Base-by-base conservation (phyloP, 331 rosid species). In the Prunus yedoensis region DNA sequence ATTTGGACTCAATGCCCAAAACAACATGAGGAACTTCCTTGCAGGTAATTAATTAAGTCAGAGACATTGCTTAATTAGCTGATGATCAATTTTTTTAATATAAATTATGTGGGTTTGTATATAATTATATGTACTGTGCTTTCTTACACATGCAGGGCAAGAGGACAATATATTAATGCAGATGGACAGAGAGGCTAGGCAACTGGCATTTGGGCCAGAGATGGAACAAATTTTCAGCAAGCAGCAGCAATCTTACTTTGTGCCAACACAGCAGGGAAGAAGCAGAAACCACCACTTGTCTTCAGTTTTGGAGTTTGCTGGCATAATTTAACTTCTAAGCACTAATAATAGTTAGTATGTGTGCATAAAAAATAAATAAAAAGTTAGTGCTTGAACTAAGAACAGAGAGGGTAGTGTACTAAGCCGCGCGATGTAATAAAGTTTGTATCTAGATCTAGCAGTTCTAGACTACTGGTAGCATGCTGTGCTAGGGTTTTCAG, bases 171-270 rank as follows among this genome's bases (percentile, higher is more conserved):
- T 86, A 58, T 68, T 91, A 51, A 81, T 63, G 23, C 80, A 82
- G 71, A 47, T 94, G 32, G 83, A 76, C 15, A 85, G 53, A 20
- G 79, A 69, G 46, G 96, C 85, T 11, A 84, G 75, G 63, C 93
- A 86, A 28, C 41, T 83, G 17, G 41, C 87, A 0, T 91, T 89
- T 68, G 85, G 80, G 54, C 18, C 70, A 51, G 85, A 88, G 7
- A 81, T 87, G 30, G 88, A 91, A 61, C 69, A 64, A 68, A 77
- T 89, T 14, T 53, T 89, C 64, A 62, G 20, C 69, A 82, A 70
- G 1, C 89, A 83, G 64, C 78, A 8, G 51, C 54, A 81, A 46
- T 88, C 94, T 0, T 59, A 83, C 78, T 87, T 91, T 75, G 91
- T 77, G 16, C 83, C 83, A n/a, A 17, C 3, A 30, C 53, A 63